Conservation (phyloP, 306 rosid species). For the Dryas octopetala region DNA sequence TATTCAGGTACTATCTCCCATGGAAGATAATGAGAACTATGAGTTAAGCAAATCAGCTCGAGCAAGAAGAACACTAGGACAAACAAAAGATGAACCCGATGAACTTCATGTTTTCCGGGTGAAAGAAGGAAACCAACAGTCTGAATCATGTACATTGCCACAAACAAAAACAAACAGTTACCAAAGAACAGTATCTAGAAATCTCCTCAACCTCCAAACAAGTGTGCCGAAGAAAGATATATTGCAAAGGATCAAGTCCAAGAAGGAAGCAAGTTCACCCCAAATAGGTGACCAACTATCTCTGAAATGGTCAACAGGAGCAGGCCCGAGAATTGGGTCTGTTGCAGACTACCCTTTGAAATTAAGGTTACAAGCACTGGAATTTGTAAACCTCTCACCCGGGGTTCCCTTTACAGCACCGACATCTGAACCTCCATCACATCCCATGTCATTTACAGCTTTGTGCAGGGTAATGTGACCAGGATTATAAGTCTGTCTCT, state of each 20-base stretch:
- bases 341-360: conserved; percentile 26
- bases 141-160: background rate
- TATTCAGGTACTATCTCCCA: conserved; percentile 14
- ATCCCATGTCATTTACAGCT: background rate
- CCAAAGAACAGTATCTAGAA: conserved; percentile 12
- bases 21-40: conserved; percentile 9
- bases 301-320: conserved; percentile 26
- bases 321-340: conserved; percentile 30
- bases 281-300: conserved; percentile 15
- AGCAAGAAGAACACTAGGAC: conserved; percentile 11
- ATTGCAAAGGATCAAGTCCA: conserved; percentile 28
- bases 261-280: conserved; percentile 24
- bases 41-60: conserved; percentile 3
- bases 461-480: conserved; percentile 29
- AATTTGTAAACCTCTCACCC: conserved; percentile 14
- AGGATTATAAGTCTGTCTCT: background rate
- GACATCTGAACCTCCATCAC: background rate
- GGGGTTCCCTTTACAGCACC: background rate
- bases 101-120: background rate
- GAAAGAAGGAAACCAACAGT: background rate
- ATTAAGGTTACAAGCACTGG: conserved; percentile 28
- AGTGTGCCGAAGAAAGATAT: conserved; percentile 12
- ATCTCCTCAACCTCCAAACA: conserved; percentile 5
- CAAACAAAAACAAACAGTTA: background rate
- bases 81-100: background rate